Percentiles rank a stretch among this genome's conserved stretches.
Conservation (phyloP, 2,329 filamentous ascomycete species). For the Chrysosphaeria jannelii region DNA sequence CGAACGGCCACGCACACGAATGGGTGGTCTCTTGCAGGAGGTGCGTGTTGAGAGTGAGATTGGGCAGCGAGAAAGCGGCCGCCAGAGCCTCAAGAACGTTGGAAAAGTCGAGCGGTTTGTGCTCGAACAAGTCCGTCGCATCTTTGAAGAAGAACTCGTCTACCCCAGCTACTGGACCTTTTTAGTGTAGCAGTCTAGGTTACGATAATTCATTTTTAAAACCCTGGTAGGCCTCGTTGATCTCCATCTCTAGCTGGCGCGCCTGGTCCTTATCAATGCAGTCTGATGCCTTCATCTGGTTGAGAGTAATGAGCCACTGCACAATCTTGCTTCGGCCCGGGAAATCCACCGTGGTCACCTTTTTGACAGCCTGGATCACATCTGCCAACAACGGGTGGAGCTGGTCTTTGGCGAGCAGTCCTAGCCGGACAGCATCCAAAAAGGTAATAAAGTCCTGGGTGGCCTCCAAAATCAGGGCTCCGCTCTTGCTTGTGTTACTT, state of each 20-base stretch:
- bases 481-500: too few species aligned
- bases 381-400: conserved; percentile 86
- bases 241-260: conserved; percentile 70
- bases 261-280: conserved; percentile 69
- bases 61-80: conserved; percentile 65
- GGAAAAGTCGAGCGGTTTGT: conserved; percentile 97
- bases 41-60: conserved; percentile 96
- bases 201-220: conserved; percentile 54
- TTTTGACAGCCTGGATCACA: conserved; percentile 90
- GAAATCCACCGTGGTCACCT: conserved; percentile 84
- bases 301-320: conserved; percentile 88
- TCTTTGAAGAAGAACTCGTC: conserved; percentile 96
- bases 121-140: conserved; percentile 78
- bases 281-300: conserved; percentile 91
- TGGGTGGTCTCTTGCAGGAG: conserved; percentile 63
- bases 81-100: conserved; percentile 91
- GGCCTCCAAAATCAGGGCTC: conserved; percentile 52
- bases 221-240: conserved; percentile 77
- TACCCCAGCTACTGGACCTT: conserved; percentile 98
- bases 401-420: conserved; percentile 79
- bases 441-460: conserved; percentile 98
- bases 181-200: conserved; percentile 29
- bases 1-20: neutral
- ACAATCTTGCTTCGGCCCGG: conserved; percentile 92
- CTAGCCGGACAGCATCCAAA: conserved; percentile 75